Evolutionary conservation across 2,329 filamentous ascomycete genomes (phyloP).

Genomic region (Colletotrichum horii): DNA sequence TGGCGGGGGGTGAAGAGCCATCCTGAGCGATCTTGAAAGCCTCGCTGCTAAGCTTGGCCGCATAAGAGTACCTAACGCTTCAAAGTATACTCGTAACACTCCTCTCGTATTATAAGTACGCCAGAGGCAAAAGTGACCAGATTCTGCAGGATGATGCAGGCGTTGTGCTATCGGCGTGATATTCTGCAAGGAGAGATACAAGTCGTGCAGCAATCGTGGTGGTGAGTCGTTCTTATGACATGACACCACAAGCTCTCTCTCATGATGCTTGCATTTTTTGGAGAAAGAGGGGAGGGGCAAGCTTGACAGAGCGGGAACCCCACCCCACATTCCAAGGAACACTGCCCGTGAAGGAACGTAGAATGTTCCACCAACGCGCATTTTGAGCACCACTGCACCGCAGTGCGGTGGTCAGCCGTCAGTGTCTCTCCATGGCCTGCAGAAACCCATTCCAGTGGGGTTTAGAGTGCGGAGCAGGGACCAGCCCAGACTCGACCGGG

Average conservation of each 20-base stretch:
- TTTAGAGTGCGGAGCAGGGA: neutral
- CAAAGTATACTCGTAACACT: neutral
- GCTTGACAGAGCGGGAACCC: neutral
- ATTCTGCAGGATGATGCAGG: neutral
- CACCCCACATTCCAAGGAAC: conserved; percentile 13
- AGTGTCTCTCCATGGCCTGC: neutral
- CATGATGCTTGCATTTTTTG: conserved; percentile 11
- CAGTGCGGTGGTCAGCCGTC: neutral
- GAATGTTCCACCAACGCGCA: conserved; percentile 9
- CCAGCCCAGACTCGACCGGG: neutral
- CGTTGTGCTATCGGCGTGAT: neutral
- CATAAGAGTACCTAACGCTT: neutral
- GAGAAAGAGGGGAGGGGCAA: conserved; percentile 4
- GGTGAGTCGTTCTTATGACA: neutral
- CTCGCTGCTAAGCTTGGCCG: conserved; percentile 2
- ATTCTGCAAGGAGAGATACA: neutral
- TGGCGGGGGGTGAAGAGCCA: conserved; percentile 49
- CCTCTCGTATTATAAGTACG: neutral
- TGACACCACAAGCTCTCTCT: conserved; percentile 5
- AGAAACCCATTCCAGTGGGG: neutral
- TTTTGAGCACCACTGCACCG: neutral
- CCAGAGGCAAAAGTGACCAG: neutral
- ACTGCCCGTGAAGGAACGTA: conserved; percentile 1
- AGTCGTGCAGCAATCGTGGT: neutral
- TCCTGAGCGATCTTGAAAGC: conserved; percentile 31